These are phyloP conservation scores for Melaleuca alternifolia DNA, from an alignment of 345 rosid species.

Conservation along the genomic window DNA sequence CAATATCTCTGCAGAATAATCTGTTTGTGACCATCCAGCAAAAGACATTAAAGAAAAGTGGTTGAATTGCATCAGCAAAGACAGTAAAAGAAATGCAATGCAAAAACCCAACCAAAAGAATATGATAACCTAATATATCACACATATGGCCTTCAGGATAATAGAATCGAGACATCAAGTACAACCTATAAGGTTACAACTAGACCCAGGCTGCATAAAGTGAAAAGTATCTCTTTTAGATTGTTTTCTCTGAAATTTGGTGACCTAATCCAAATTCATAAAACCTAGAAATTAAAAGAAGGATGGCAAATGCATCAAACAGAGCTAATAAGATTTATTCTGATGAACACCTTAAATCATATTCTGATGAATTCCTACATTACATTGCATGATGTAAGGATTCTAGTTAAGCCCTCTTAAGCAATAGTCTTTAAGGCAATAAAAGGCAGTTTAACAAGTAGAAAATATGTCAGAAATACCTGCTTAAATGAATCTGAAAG, in stretches of 20 bases:
- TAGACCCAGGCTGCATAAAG: background rate
- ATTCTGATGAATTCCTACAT: background rate
- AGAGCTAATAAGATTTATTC: background rate
- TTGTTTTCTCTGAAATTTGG: background rate
- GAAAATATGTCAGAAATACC: conserved; percentile 24
- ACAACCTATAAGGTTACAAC: background rate
- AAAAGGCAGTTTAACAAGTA: background rate
- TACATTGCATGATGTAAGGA: background rate
- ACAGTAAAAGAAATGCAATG: background rate
- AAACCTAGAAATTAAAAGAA: background rate
- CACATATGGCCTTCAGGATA: background rate
- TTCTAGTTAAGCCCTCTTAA: background rate
- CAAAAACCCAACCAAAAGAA: background rate
- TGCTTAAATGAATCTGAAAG: conserved; percentile 93
- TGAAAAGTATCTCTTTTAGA: background rate
- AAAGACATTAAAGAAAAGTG: background rate
- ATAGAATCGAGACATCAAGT: background rate
- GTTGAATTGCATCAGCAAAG: background rate
- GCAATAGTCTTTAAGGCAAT: background rate
- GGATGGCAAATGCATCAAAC: background rate
- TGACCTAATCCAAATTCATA: background rate
- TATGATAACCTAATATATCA: background rate
- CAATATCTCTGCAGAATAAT: background rate
- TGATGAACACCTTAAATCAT: background rate
- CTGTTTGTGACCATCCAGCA: background rate